Percentiles rank a stretch among this genome's conserved stretches.
Conservation (phyloP, 2,329 filamentous ascomycete genomes). For the Phyllosticta citriasiana region DNA sequence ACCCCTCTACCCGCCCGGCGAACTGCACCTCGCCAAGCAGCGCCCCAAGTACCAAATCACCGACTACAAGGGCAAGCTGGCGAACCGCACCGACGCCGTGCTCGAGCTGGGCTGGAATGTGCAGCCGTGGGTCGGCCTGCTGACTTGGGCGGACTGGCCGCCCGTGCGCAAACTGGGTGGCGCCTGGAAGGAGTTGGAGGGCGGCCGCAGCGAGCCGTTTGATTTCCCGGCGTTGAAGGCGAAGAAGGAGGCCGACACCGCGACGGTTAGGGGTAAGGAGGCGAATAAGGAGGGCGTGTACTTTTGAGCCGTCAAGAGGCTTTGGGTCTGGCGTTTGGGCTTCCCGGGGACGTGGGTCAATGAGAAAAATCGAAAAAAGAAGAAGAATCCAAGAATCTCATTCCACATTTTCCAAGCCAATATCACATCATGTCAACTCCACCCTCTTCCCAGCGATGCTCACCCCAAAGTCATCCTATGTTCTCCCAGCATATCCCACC, state of each 20-base stretch:
- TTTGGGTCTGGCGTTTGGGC: background rate
- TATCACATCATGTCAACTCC: too few species aligned
- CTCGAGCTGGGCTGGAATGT: slow-evolving; percentile 89
- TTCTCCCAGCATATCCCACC: too few species aligned
- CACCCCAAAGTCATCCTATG: too few species aligned
- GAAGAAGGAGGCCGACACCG: slow-evolving; percentile 43
- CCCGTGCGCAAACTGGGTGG: slow-evolving; percentile 33
- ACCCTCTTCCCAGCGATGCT: too few species aligned
- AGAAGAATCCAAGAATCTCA: too few species aligned
- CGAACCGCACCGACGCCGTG: slow-evolving; percentile 61
- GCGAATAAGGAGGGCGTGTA: slow-evolving; percentile 25
- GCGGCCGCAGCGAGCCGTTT: slow-evolving; percentile 56
- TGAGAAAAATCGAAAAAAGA: too few species aligned
- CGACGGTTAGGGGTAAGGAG: slow-evolving; percentile 40
- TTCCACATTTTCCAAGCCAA: too few species aligned
- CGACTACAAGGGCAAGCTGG: slow-evolving; percentile 71
- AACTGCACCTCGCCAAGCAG: slow-evolving; percentile 70
- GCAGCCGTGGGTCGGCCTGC: slow-evolving; percentile 86
- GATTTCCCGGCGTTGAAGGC: slow-evolving; percentile 55
- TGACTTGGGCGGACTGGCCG: slow-evolving; percentile 59
- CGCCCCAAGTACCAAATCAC: slow-evolving; percentile 96
- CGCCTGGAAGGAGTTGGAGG: slow-evolving; percentile 55
- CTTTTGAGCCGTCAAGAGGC: background rate
- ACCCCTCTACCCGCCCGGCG: slow-evolving; percentile 45
- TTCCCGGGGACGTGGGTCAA: background rate